A percentile compares a stretch with the other conserved stretches of the same genome.
Evolutionary conservation across 345 rosid species (phyloP).

Genomic region (Xanthoceras sorbifolium): DNA sequence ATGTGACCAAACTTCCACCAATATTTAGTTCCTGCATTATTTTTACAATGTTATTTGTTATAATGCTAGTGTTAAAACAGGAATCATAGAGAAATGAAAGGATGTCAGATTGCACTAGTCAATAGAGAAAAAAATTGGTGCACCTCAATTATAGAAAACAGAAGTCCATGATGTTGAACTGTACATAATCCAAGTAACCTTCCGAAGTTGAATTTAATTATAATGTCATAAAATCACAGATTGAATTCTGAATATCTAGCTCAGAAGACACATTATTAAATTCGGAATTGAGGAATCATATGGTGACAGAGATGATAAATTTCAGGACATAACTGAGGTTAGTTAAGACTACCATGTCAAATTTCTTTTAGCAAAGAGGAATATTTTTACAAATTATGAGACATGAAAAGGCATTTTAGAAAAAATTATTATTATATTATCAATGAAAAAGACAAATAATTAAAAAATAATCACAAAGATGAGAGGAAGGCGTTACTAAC

Average conservation of each 20-base stretch:
- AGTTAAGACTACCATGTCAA: neutral
- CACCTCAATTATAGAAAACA: constrained; percentile 1
- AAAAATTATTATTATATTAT: neutral
- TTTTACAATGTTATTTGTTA: constrained; percentile 17
- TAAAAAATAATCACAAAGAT: neutral
- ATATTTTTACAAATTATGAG: neutral
- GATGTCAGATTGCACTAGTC: constrained; percentile 5
- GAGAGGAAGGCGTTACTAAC: constrained; percentile 37
- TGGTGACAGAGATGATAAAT: neutral
- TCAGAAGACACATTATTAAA: neutral
- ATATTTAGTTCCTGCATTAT: constrained; percentile 71
- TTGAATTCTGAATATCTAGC: constrained; percentile 13
- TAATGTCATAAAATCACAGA: neutral
- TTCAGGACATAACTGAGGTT: neutral
- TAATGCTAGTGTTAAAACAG: neutral
- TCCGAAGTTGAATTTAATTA: neutral
- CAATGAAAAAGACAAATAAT: neutral
- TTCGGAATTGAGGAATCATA: neutral
- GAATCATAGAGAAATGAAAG: constrained; percentile 16
- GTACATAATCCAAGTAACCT: neutral
- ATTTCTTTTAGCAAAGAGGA: neutral
- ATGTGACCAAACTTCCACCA: constrained; percentile 76
- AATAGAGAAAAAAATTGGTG: neutral
- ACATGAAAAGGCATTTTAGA: neutral
- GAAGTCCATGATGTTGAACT: neutral